A percentile compares a stretch with the other conserved stretches of the same genome.
Conservation (phyloP, 2,329 filamentous ascomycete species). For the Colletotrichum costaricense region DNA sequence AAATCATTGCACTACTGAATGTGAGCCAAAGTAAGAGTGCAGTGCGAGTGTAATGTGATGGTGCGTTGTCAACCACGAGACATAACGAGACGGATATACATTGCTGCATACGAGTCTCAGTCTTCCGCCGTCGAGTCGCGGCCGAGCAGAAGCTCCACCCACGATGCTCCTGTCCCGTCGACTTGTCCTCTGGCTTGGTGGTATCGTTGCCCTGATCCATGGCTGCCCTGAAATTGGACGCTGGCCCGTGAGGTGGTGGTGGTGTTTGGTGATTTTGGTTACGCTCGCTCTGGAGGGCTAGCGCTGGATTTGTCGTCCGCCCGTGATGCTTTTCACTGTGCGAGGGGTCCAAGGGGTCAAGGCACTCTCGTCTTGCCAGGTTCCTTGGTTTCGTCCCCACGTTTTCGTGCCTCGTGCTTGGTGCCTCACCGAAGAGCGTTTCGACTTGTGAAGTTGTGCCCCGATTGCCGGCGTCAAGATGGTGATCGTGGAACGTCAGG, state of each 20-base stretch:
- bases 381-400: slow-evolving; percentile 26
- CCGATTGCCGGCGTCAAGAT: slow-evolving; percentile 12
- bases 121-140: slow-evolving; percentile 1
- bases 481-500: slow-evolving; percentile 1
- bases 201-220: neutral
- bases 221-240: neutral
- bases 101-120: slow-evolving; percentile 8
- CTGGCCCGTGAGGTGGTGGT: neutral
- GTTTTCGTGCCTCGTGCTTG: neutral
- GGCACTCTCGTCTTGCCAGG: slow-evolving; percentile 13
- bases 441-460: neutral
- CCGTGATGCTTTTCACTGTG: slow-evolving; percentile 22
- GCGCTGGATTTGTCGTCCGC: neutral
- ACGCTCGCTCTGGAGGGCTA: neutral
- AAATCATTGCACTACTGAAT: neutral
- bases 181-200: neutral
- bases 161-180: slow-evolving; percentile 19
- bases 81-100: slow-evolving; percentile 19
- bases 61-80: slow-evolving; percentile 33
- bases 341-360: slow-evolving; percentile 20
- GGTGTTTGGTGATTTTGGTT: neutral
- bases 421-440: slow-evolving; percentile 3
- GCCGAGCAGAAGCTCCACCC: slow-evolving; percentile 16
- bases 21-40: neutral
- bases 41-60: slow-evolving; percentile 1